Conservation (phyloP, 2,329 filamentous ascomycete species). For the Lasiodiplodia sp. region DNA sequence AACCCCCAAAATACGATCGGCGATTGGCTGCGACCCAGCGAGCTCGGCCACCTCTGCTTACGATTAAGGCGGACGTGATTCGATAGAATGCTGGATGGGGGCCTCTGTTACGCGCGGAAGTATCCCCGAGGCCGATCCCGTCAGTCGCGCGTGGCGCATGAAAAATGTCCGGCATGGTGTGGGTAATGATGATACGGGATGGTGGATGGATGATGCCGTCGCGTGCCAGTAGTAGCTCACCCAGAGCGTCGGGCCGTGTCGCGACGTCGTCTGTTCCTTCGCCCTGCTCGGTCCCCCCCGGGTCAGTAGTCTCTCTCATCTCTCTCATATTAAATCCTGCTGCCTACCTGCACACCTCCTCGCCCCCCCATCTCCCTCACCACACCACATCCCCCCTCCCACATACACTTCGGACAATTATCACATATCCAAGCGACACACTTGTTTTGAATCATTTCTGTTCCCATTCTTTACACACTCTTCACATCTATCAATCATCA, state of each 20-base stretch:
- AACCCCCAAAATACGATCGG: neutral
- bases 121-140: too few relatives aligned
- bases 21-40: neutral
- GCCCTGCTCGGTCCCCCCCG: neutral
- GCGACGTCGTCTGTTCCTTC: neutral
- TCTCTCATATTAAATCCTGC: neutral
- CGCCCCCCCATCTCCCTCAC: too few relatives aligned
- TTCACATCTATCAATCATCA: neutral
- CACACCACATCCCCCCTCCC: neutral
- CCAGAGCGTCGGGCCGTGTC: neutral
- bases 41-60: neutral
- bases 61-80: constrained; percentile 5
- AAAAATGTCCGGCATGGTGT: too few relatives aligned
- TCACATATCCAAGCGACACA: neutral
- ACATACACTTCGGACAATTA: neutral
- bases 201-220: too few relatives aligned
- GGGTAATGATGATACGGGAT: too few relatives aligned
- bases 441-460: neutral
- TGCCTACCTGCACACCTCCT: neutral
- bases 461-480: neutral
- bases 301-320: neutral
- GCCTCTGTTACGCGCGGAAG: too few relatives aligned
- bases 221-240: too few relatives aligned
- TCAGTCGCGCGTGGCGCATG: too few relatives aligned
- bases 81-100: neutral